These are phyloP conservation scores for Afroboletus lepidellus DNA, from an alignment of 1,284 basidiomycete genomes.

Conservation along the genomic window DNA sequence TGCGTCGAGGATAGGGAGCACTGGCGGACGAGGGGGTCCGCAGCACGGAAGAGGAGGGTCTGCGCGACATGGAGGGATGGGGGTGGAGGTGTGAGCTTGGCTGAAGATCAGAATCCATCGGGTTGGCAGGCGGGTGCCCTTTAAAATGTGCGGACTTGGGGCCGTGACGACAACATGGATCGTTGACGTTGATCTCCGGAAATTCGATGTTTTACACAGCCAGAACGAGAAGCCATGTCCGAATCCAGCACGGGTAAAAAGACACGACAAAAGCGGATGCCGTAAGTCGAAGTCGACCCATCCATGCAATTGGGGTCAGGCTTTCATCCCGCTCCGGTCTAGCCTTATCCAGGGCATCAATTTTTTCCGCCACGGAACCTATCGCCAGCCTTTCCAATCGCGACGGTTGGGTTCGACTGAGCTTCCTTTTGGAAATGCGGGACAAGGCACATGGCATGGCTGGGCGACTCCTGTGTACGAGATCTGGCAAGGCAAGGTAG, in stretches of 20 bases:
- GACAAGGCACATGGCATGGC: constrained; percentile 6
- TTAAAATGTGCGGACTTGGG: constrained; percentile 24
- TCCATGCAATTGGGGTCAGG: constrained; percentile 29
- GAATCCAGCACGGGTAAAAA: constrained; percentile 28
- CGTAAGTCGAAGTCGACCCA: constrained; percentile 36
- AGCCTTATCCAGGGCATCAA: constrained; percentile 7
- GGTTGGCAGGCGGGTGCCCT: background rate
- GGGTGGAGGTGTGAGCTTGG: constrained; percentile 6
- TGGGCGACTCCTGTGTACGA: background rate
- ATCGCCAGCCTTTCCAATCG: constrained; percentile 3
- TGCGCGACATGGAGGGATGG: constrained; percentile 49
- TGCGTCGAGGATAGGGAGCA: constrained; percentile 52
- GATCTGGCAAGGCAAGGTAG: constrained; percentile 15
- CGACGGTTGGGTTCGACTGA: background rate
- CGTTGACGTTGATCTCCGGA: constrained; percentile 35
- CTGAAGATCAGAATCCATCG: constrained; percentile 9
- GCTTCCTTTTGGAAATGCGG: background rate
- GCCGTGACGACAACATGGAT: constrained; percentile 18
- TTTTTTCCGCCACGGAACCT: background rate
- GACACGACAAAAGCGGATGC: constrained; percentile 37
- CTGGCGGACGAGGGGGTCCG: constrained; percentile 31
- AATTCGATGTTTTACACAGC: constrained; percentile 28
- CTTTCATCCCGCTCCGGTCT: constrained; percentile 19
- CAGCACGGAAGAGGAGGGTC: constrained; percentile 40
- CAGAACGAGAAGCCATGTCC: constrained; percentile 16